Base-by-base conservation (phyloP, 805 yeast species). In the Myxozyma vanderwaltii region DNA sequence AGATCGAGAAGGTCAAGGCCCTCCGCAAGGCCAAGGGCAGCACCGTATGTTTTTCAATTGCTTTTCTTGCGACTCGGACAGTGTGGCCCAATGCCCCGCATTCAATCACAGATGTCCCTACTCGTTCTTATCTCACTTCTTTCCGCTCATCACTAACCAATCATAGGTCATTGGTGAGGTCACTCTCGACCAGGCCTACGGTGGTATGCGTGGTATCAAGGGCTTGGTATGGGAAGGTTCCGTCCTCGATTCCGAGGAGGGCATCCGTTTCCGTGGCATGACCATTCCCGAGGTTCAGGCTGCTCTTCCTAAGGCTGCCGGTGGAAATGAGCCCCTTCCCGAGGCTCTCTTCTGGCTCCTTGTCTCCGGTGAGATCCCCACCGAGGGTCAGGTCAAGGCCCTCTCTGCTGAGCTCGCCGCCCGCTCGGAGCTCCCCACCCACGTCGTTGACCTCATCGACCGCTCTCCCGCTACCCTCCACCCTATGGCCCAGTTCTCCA, bases 191-290 rank as follows among this genome's bases (percentile, higher is more conserved):
- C 92, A 87, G 77, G 91, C 91, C 41, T 88, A 87, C 76, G 95
- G 95, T 78, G 95, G 95, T 79, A 86, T 86, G 91, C 82, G 95
- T 75, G 95, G 95, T 72, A 85, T 88, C 75, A 85, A 86, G 76
- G 89, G 89, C 68, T 79, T 88, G 63, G 91, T 88, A 54, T 88
- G 94, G 94, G 95, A 88, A 80, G 92, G 92, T 66, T 86, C 92
- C 51, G 92, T 87, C 33, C 77, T 88, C 69, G 95, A 88, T 73
- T 87, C 95, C 60, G 83, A 82, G 66, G 94, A 88, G 75, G 95
- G 95, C 75, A 88, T 88, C 72, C 83, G 91, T 74, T 88, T 88
- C 81, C 86, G 92, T 76, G 92, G 92, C 68, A 79, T 81, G 73
- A 87, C 94, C 65, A 88, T 88, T 69, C 91, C 91, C 65, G 91